A percentile compares a stretch with the other conserved stretches of the same genome.
These are phyloP conservation scores for Penicillium sp. DNA, from an alignment of 2,329 filamentous ascomycete genomes.

Conservation along the genomic window DNA sequence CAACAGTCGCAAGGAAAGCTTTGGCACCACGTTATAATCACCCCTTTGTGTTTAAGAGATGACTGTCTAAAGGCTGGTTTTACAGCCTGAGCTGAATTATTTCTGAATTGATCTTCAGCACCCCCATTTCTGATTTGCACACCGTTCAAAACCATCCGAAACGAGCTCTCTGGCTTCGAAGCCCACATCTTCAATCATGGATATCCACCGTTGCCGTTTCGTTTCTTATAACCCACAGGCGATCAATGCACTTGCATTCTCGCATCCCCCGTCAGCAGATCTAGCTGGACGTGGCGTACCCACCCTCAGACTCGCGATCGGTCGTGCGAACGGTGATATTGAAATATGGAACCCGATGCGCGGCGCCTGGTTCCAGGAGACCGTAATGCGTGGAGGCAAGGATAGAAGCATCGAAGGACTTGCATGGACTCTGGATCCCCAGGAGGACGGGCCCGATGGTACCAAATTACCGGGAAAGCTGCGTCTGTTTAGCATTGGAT, in stretches of 20 bases:
- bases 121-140: conserved; percentile 15
- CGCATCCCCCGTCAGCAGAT: conserved; percentile 62
- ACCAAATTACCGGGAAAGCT: conserved; percentile 67
- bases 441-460: conserved; percentile 59
- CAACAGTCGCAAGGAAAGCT: conserved; percentile 21
- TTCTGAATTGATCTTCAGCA: conserved; percentile 18
- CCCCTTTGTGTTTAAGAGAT: conserved; percentile 16
- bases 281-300: conserved; percentile 51
- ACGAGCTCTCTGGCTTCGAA: conserved; percentile 20
- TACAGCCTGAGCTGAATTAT: conserved; percentile 16
- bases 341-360: conserved; percentile 93
- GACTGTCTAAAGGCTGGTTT: conserved; percentile 24
- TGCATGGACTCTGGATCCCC: conserved; percentile 84
- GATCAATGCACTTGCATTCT: conserved; percentile 94
- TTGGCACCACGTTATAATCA: conserved; percentile 16
- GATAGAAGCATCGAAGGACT: conserved; percentile 87
- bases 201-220: conserved; percentile 96
- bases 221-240: conserved; percentile 86
- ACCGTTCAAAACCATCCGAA: conserved; percentile 9
- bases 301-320: conserved; percentile 77
- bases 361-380: conserved; percentile 86
- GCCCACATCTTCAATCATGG: conserved; percentile 59
- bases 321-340: conserved; percentile 90
- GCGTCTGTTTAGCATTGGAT: conserved; percentile 93
- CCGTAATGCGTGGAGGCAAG: conserved; percentile 76